Base-by-base conservation (phyloP, 495 filamentous ascomycete species). In the Penicillium odoratum region DNA sequence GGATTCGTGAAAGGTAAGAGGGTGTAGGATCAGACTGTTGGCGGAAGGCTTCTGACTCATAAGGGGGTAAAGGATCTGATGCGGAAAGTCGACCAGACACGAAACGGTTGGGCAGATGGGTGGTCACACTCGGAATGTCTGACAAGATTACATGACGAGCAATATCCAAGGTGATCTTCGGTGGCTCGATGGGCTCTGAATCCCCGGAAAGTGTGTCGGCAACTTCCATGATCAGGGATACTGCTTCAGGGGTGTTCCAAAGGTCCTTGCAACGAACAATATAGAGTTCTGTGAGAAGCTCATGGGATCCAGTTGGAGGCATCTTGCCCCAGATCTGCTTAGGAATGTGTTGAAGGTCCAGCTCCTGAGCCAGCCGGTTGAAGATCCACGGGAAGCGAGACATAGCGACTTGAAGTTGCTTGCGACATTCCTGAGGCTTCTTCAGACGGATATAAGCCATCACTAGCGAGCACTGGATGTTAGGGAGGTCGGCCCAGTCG, bases 211-310 rank as follows among this genome's bases (percentile, higher is more conserved):
- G 74, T 30, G 83, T 84, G 29, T 85, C 78, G 30, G 87, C 90
- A 16, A 89, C 83, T 60, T 92, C 86, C 28, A 88, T 80, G 2
- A 98, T 79, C 5, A 97, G 72, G 29, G 82, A 75, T 1, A 82
- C 83, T 8, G 85, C 82, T 61, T 90, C 85, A 0, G 92, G 83
- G 1, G 88, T 91, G 58, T 90, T 91, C 95, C 95, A 99, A 15
- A 97, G 78, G 64, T 96, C 91, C 65, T 93, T 94, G 3, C 90
- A 83, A 31, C 87, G 84, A 25, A 84, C 74, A 38, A 92, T 82
- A 69, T 97, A 98, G 0, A 97, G 79, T 59, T 90, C 85, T 3
- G 86, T 84, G 53, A 92, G 76, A 10, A 98, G 78, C 49, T 83
- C 82, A 55, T 96, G 89, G n/a, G 82, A 78, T 11, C 82, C 74